phyloP scores from a whole-genome alignment of 805 yeast genomes.

The Saccharomycodes ludwigii region DNA sequence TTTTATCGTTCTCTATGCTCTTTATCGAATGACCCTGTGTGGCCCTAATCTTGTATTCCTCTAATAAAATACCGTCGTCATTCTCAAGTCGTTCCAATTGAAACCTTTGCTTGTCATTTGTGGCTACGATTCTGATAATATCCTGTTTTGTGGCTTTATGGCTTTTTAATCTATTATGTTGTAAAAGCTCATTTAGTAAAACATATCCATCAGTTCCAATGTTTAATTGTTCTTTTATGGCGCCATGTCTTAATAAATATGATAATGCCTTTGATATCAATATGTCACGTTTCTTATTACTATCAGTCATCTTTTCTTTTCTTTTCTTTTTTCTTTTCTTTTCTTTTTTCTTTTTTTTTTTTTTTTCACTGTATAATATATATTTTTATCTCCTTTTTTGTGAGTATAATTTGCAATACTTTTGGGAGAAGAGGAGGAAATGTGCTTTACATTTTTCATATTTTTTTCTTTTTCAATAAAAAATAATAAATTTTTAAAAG shows the following conservation, averaged over 20 bases:
- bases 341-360: background rate
- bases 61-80: constrained; percentile 20
- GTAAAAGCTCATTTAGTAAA: constrained; percentile 37
- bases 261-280: constrained; percentile 64
- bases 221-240: constrained; percentile 47
- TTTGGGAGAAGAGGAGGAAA: no score
- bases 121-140: constrained; percentile 44
- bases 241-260: constrained; percentile 78
- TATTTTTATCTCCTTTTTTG: background rate
- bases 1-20: constrained; percentile 29
- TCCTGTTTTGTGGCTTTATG: constrained; percentile 44
- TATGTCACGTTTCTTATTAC: constrained; percentile 30
- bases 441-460: no score
- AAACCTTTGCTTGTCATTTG: constrained; percentile 64
- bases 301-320: constrained; percentile 2
- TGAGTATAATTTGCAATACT: no score
- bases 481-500: background rate
- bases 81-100: constrained; percentile 23
- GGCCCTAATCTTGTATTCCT: constrained; percentile 54
- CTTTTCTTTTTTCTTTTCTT: background rate
- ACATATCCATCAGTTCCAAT: constrained; percentile 65
- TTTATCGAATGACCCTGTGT: constrained; percentile 82
- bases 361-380: background rate
- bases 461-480: no score
- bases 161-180: constrained; percentile 46